phyloP scores from a whole-genome alignment of 495 filamentous ascomycete genomes.

The Penicillium bovifimosum region DNA sequence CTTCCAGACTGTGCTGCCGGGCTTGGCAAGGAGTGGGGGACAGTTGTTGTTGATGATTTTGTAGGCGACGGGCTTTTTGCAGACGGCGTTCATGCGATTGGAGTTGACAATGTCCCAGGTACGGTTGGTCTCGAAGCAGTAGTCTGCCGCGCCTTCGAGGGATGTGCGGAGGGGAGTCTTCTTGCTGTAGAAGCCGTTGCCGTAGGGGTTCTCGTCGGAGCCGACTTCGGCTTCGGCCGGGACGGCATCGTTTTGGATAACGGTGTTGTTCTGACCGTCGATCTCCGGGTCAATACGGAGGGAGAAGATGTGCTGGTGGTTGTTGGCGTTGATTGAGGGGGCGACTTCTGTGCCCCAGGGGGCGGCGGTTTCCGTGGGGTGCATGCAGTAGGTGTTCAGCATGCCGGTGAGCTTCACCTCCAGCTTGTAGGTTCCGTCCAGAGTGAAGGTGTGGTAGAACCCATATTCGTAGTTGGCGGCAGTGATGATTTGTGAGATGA shows the following conservation, averaged over 20 bases:
- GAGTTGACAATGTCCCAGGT: slow-evolving; percentile 47
- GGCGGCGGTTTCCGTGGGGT: slow-evolving; percentile 39
- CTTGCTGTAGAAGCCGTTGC: slow-evolving; percentile 44
- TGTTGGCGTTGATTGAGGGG: slow-evolving; percentile 42
- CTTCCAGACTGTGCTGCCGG: slow-evolving; percentile 34
- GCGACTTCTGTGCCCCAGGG: slow-evolving; percentile 46
- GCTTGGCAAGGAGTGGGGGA: slow-evolving; percentile 31
- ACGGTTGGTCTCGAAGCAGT: slow-evolving; percentile 43
- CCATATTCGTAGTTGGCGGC: slow-evolving; percentile 62
- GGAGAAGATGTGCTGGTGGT: slow-evolving; percentile 52
- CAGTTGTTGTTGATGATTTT: slow-evolving; percentile 37
- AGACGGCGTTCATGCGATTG: slow-evolving; percentile 36
- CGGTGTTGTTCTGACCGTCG: slow-evolving; percentile 46
- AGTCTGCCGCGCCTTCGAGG: slow-evolving; percentile 36
- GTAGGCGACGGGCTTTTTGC: slow-evolving; percentile 35
- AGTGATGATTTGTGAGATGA: slow-evolving; percentile 60
- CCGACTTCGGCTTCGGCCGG: slow-evolving; percentile 30
- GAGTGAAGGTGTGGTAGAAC: slow-evolving; percentile 48
- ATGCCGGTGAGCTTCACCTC: slow-evolving; percentile 56
- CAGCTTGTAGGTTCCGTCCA: slow-evolving; percentile 45
- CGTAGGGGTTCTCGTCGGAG: slow-evolving; percentile 40
- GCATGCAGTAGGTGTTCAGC: slow-evolving; percentile 58
- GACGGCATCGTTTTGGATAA: slow-evolving; percentile 46
- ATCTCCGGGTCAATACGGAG: slow-evolving; percentile 51
- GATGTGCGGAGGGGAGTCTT: slow-evolving; percentile 42